Base-by-base conservation (phyloP, 257 asterid species). In the Anisodus acutangulus region DNA sequence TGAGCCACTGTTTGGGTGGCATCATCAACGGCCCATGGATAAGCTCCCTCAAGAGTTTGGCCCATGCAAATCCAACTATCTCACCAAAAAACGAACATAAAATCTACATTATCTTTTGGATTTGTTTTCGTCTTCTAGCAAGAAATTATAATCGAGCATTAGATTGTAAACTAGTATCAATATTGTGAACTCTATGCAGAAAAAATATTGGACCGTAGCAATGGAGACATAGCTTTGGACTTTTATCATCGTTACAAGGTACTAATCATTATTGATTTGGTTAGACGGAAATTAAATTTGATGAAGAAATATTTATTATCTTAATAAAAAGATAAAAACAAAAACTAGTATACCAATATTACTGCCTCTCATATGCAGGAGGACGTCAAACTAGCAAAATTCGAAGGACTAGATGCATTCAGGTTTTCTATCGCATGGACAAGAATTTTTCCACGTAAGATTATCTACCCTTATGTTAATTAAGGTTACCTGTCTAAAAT, bases 371-470 rank as follows among this genome's bases (percentile, higher is more conserved):
- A 5, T 12, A 35, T 85, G 79, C 88, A 94, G 97, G 93, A 86
- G 3, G 98, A 94, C 70, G 85, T 91, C 12, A 82, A 91, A 76
- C 45, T 87, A 79, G 15, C 91, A 88, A 90, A 93, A 84, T 71
- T 47, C 13, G 19, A 89, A 3, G 92, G 93, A 72, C 10, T 90
- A 59, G 86, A 88, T 67, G 89, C 87, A 45, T 92, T 93, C 86
- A 84, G 98, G 82, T 62, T 93, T 71, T 93, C 98, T 16, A 94
- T 94, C 84, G 89, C 97, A 3, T 92, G 97, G 97, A 9, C 98
- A 7, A 86, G 95, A 53, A 37, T 94, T 53, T 85, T 94, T 83
- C 97, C 98, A 9, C 58, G 98, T 94, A 91, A 81, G 90, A 37
- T 16, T 2, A 15, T 11, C n/a, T 17, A 16, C 43, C 2, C 51